Evolutionary conservation across 495 filamentous ascomycete species (phyloP).

Genomic region (Annulohypoxylon maeteangense): DNA sequence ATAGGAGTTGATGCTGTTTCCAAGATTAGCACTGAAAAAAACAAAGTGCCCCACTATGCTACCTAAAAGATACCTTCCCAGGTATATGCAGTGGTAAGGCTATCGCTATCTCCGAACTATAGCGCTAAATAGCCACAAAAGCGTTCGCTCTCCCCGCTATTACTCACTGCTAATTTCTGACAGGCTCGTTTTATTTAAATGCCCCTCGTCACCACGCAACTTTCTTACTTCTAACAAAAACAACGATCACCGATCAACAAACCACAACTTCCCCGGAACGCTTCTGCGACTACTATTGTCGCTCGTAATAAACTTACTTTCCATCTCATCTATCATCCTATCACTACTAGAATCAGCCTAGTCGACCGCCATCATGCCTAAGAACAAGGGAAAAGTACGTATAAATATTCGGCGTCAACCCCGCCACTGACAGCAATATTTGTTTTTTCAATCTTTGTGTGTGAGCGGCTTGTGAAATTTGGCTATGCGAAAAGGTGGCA

Average conservation of each 20-base stretch:
- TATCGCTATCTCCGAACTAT: slow-evolving; percentile 8
- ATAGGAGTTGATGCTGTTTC: background rate
- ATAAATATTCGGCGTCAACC: slow-evolving; percentile 16
- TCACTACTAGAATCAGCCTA: background rate
- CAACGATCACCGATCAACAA: slow-evolving; percentile 10
- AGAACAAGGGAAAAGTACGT: slow-evolving; percentile 98
- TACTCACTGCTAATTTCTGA: slow-evolving; percentile 19
- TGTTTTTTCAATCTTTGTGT: slow-evolving; percentile 22
- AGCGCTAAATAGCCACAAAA: slow-evolving; percentile 17
- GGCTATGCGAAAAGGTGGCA: background rate
- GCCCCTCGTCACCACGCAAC: slow-evolving; percentile 40
- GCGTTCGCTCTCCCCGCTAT: slow-evolving; percentile 25
- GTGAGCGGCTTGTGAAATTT: slow-evolving; percentile 14
- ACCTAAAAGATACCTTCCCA: background rate
- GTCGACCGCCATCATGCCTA: slow-evolving; percentile 75
- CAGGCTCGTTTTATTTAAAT: slow-evolving; percentile 23
- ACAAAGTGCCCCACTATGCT: background rate
- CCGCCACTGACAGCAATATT: slow-evolving; percentile 40
- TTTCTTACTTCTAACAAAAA: slow-evolving; percentile 25
- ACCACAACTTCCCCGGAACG: slow-evolving; percentile 15
- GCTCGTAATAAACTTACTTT: background rate
- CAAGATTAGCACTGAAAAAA: slow-evolving; percentile 5
- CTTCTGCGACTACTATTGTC: slow-evolving; percentile 7
- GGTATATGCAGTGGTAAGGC: background rate
- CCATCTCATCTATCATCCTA: background rate